Conservation (phyloP, 345 rosid genomes). For the Rhizophora mangle region DNA sequence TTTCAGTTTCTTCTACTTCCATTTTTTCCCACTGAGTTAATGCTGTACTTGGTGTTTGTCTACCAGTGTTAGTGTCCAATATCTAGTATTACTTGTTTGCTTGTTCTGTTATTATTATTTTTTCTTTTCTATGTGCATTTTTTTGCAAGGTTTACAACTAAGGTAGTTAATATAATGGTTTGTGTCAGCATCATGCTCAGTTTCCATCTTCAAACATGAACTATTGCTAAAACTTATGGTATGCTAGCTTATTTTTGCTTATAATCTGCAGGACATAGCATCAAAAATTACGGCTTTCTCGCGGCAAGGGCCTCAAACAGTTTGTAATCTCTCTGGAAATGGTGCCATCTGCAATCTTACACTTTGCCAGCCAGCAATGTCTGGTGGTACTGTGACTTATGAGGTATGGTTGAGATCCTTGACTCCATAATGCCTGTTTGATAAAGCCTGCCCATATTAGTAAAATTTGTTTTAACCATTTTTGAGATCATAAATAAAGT, state of each 20-base stretch:
- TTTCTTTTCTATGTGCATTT: too few relatives aligned
- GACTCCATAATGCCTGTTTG: constrained; percentile 2
- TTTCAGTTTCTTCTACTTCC: too few relatives aligned
- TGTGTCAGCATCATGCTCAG: not conserved
- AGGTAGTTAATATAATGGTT: too few relatives aligned
- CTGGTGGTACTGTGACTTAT: constrained; percentile 56
- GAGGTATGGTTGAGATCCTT: constrained; percentile 49
- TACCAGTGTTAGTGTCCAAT: too few relatives aligned
- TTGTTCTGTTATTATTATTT: too few relatives aligned
- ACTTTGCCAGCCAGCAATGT: constrained; percentile 54
- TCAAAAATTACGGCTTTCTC: constrained; percentile 67
- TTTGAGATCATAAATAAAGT: too few relatives aligned
- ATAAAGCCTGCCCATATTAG: not conserved
- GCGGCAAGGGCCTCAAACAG: constrained; percentile 73
- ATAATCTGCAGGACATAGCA: constrained; percentile 63
- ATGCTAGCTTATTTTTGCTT: not conserved
- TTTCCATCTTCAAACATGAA: not conserved
- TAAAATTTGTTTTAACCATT: not conserved
- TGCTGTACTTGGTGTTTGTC: too few relatives aligned
- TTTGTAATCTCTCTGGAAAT: constrained; percentile 84
- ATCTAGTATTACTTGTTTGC: too few relatives aligned
- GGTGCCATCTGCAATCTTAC: constrained; percentile 75
- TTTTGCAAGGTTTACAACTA: too few relatives aligned
- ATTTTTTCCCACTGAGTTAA: too few relatives aligned
- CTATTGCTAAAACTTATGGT: not conserved